Base-by-base conservation (phyloP, 768 basidiomycete genomes). In the Leucocoprinus birnbaumii region DNA sequence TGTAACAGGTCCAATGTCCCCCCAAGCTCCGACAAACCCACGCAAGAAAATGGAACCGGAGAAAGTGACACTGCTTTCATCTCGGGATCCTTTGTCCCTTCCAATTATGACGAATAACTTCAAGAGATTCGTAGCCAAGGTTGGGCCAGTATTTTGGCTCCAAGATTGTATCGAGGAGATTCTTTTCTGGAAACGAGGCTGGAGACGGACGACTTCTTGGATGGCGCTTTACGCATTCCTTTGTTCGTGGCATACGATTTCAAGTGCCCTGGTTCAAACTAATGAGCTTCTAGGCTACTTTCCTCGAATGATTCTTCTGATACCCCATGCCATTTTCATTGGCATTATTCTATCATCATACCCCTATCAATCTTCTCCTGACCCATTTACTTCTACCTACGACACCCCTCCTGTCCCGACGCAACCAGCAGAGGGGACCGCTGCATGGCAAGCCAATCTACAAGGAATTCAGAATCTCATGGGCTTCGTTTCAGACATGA, bases 401-500 rank as follows among this genome's bases (percentile, higher is more conserved):
- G 44, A 63, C 6, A n/a, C 37, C 55, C 51, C 41, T 21, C 64
- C 70, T 0, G 67, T 74, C 1, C 65, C 74, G 1, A 65, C 68
- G 0, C 71, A 70, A 8, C 69, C 72, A 1, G 63, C 78, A 2
- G 89, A 92, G 62, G 87, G 85, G 3, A 81, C 83, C 10, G 78
- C 85, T 0, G 87, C 90, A 55, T 94, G 91, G 86, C 86, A 88
- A 57, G 87, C 89, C 14, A 96, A 94, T 59, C 72, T 95, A 2
- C 92, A 94, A 69, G 92, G 79, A 1, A 89, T 95, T 25, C 94
- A 95, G 65, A 95, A 95, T 60, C 79, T 95, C 26, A 94, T 95
- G 92, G 92, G 91, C 5, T 71, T 80, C 6, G 71, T 86, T 89
- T 93, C 87, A 7, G 91, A 92, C 60, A 62, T 69, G 0, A 73